Evolutionary conservation across 441 rosid species (phyloP).

Genomic region (Geranium incanum): DNA sequence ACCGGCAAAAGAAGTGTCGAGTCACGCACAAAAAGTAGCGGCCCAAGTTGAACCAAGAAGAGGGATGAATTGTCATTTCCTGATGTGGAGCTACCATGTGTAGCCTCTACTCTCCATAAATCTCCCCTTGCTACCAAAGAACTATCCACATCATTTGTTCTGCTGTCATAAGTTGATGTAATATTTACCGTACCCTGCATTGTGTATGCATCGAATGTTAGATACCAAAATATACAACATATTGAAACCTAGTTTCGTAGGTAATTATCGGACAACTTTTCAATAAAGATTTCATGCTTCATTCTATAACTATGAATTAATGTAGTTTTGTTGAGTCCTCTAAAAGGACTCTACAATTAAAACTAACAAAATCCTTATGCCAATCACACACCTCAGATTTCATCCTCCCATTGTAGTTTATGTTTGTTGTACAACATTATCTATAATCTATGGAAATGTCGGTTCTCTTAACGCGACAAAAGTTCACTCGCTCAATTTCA

Average conservation of each 20-base stretch:
- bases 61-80: conserved; percentile 70
- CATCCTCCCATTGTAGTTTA: neutral
- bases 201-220: neutral
- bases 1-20: conserved; percentile 81
- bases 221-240: neutral
- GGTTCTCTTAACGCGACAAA: too few species aligned
- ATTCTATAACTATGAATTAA: neutral
- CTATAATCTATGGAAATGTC: too few species aligned
- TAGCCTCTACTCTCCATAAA: conserved; percentile 89
- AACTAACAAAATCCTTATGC: neutral
- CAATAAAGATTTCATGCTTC: neutral
- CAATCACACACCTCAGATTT: too few species aligned
- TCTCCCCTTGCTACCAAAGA: conserved; percentile 91
- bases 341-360: neutral
- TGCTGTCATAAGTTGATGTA: conserved; percentile 71
- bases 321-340: neutral
- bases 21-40: conserved; percentile 74
- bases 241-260: neutral
- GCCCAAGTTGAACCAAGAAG: conserved; percentile 89
- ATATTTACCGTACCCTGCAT: conserved; percentile 67
- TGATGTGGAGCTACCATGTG: conserved; percentile 54
- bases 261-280: neutral
- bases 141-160: conserved; percentile 59
- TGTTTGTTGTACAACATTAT: neutral
- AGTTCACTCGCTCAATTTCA: too few species aligned